Percentiles rank a stretch among this genome's conserved stretches.
Evolutionary conservation across 768 basidiomycete genomes (phyloP).

Genomic region (Leccinum uliginosum): DNA sequence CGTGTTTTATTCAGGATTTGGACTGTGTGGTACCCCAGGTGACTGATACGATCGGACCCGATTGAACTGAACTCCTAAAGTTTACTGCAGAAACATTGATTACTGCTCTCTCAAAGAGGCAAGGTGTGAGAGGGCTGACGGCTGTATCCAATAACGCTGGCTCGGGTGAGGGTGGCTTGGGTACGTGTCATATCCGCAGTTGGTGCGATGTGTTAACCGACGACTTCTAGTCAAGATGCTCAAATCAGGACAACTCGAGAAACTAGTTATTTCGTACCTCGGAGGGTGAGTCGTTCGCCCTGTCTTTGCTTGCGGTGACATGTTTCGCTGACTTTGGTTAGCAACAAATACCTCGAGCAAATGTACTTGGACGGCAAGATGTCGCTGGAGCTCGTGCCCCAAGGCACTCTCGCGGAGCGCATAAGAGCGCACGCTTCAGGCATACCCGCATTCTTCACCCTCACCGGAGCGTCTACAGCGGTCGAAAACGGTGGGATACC

Average conservation of each 20-base stretch:
- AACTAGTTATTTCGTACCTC: slow-evolving; percentile 83
- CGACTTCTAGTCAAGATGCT: slow-evolving; percentile 57
- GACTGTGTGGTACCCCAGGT: slow-evolving; percentile 84
- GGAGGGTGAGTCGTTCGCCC: slow-evolving; percentile 50
- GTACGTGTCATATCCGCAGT: slow-evolving; percentile 30
- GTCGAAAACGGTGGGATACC: slow-evolving; percentile 75
- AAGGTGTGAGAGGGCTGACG: slow-evolving; percentile 65
- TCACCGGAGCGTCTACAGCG: slow-evolving; percentile 77
- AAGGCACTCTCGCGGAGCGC: slow-evolving; percentile 86
- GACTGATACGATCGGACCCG: slow-evolving; percentile 3
- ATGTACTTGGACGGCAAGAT: slow-evolving; percentile 77
- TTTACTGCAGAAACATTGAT: slow-evolving; percentile 65
- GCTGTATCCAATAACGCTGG: slow-evolving; percentile 87
- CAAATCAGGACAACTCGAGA: slow-evolving; percentile 68
- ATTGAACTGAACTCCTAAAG: neutral
- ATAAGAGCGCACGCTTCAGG: slow-evolving; percentile 89
- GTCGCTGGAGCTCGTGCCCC: slow-evolving; percentile 82
- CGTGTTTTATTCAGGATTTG: slow-evolving; percentile 58
- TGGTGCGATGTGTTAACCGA: neutral
- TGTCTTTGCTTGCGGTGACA: neutral
- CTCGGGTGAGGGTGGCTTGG: slow-evolving; percentile 61
- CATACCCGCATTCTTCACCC: slow-evolving; percentile 87
- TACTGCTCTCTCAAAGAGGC: slow-evolving; percentile 64
- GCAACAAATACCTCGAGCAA: slow-evolving; percentile 79
- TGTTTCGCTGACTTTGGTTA: slow-evolving; percentile 23